Evolutionary conservation across 371 early-diverging fungal species (phyloP), one percentile per base, ranked within the genome.

Genomic region (Apophysomyces ossiformis): DNA sequence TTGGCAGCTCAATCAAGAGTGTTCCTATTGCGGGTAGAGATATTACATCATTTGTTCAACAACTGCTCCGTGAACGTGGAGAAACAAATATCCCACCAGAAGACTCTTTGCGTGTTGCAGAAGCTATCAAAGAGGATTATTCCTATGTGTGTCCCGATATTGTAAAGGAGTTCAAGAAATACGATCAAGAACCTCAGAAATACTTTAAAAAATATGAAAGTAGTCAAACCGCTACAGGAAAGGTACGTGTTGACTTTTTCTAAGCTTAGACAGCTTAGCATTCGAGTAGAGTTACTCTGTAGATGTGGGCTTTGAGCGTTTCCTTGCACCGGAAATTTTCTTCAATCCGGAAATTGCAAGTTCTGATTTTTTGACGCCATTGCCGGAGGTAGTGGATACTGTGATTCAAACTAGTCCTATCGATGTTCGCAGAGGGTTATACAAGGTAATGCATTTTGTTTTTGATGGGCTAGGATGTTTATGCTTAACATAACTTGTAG

Each of bases 1-100:
- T 98, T 76, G 97, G 96, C 37, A 93, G 94, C 54, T 93, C 96
- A 43, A 95, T 98, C 84, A 98, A 97, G 82, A 95, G 95, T 79
- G 94, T 98, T 36, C 99, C 99, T 45, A 97, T 98, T 83, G 99
- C 99, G 37, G 99, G 99, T 57, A 87, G 96, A 58, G 97, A 98
- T 74, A 94, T 98, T 69, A 97, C 99, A 13, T 90, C 91, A 15
- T 98, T 96, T 85, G 97, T 98, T 44, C 97, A 97, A 78, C 94
- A 96, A 77, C 86, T 97, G 59, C 83, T 96, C 72, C 90, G 99
- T 73, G 99, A 98, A 69, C 96, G 96, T 76, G 89, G 89, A 60
- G 98, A 98, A 74, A 92, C 90, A 61, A 86, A 83, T 70, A 96
- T 98, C 47, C 98, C 99, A 56, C 97, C 97, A 7, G 97, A 96